Evolutionary conservation across 164 flowering plant species (phyloP).

Genomic region (Liquidambar formosana): DNA sequence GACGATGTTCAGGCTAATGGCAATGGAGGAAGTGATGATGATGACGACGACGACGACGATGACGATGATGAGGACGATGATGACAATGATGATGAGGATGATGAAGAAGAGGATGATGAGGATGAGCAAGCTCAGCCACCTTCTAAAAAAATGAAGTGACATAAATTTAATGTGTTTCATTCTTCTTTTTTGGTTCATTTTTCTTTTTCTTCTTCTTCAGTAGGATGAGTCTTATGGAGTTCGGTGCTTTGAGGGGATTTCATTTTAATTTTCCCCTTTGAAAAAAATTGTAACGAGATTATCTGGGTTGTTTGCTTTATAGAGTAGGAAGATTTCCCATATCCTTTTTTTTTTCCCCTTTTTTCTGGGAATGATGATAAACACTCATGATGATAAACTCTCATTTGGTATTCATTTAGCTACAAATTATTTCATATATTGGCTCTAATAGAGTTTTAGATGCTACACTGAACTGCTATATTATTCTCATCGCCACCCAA

Average conservation of each 20-base stretch:
- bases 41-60: slow-evolving; percentile 10
- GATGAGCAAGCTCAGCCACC: slow-evolving; percentile 16
- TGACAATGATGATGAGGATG: slow-evolving; percentile 3
- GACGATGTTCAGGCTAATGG: slow-evolving; percentile 9
- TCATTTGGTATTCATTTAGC: not conserved
- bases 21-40: slow-evolving; percentile 10
- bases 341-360: not conserved
- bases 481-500: too few species aligned
- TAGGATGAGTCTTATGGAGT: too few species aligned
- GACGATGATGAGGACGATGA: slow-evolving; percentile 4
- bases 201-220: not conserved
- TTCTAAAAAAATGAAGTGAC: slow-evolving; percentile 14
- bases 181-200: too few species aligned
- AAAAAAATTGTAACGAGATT: too few species aligned
- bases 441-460: too few species aligned
- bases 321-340: not conserved
- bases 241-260: not conserved
- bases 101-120: slow-evolving; percentile 7
- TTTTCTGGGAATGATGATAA: too few species aligned
- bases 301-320: not conserved
- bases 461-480: too few species aligned
- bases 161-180: not conserved
- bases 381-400: not conserved
- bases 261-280: too few species aligned
- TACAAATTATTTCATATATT: not conserved